These are phyloP conservation scores for Cercophora samala DNA, from an alignment of 495 filamentous ascomycete species.

Conservation along the genomic window DNA sequence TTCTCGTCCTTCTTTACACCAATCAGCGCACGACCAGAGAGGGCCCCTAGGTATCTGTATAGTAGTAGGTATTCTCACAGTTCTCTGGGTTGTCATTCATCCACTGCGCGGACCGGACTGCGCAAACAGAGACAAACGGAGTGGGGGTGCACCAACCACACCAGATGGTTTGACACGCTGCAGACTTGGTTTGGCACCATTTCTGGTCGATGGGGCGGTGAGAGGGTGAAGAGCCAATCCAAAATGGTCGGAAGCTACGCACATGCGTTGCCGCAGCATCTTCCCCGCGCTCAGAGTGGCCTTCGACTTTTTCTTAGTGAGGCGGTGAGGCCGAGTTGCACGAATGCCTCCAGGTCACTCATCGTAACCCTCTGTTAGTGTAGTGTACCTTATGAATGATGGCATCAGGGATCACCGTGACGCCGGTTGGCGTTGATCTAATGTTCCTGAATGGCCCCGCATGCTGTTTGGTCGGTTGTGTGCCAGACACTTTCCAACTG, in stretches of 20 bases:
- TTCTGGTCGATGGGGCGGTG: neutral
- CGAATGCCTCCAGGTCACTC: neutral
- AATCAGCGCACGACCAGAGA: too few relatives aligned
- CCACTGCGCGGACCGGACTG: neutral
- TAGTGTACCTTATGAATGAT: neutral
- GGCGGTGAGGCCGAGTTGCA: conserved; percentile 5
- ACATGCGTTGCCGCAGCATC: neutral
- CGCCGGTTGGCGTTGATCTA: neutral
- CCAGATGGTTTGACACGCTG: neutral
- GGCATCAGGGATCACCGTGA: neutral
- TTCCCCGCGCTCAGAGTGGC: neutral
- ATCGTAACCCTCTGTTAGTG: neutral
- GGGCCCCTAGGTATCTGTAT: too few relatives aligned
- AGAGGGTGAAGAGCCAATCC: conserved; percentile 3
- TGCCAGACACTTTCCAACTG: neutral
- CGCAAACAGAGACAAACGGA: neutral
- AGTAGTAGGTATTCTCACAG: neutral
- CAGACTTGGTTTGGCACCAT: neutral
- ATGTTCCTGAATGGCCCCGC: neutral
- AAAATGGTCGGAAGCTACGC: neutral
- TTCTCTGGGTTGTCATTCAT: neutral
- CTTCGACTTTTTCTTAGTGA: conserved; percentile 1
- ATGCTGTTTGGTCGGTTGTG: neutral
- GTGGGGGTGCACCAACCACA: neutral
- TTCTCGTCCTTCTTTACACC: neutral